Evolutionary conservation across 2,329 filamentous ascomycete species (phyloP), one percentile per base, ranked within the genome.

Genomic region (Nigrograna mackinnonii): DNA sequence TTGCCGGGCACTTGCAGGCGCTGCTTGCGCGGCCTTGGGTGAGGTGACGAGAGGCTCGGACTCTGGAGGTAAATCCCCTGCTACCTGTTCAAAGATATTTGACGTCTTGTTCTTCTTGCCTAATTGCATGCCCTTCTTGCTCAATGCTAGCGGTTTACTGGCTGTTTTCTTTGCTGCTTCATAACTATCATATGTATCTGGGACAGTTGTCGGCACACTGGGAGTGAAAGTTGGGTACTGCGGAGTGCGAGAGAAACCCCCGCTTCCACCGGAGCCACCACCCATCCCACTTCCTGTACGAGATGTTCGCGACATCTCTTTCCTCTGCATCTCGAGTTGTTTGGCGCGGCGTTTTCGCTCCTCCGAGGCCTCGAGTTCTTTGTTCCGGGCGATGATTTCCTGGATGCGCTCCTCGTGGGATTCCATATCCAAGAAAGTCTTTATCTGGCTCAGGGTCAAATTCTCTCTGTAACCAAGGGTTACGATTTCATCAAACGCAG

Each of bases 391-490:
- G 28, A 58, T 59, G 43, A 62, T 64, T 46, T 99, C 94, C 71
- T 99, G 94, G 57, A 99, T 97, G 66, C 94, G 85, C 79, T 99
- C 94, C 73, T 99, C 95, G 64, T 99, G 94, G 71, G 87, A 94
- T 72, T 99, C 94, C 94, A 99, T 99, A 66, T 97, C 95, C 57
- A 99, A 73, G 79, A 99, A 99, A 2, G 94, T 96, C 80, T 95
- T 96, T 78, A 99, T 99, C 74, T 99, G 95, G 72, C 85, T 89
- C 60, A 99, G 83, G 18, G 92, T 95, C 57, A 99, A 76, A 71
- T 99, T 99, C 76, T 99, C 94, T 63, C 94, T 77, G 74, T 99
- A 97, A 11, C 94, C 94, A 50, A 96, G 78, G 1, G 92, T 96
- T 47, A 99, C 92, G 45, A 99, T 81, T 76, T 99, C 94, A 64